These are phyloP conservation scores for Chaetomiaceae sp. DNA, from an alignment of 2,329 filamentous ascomycete species.

Conservation along the genomic window DNA sequence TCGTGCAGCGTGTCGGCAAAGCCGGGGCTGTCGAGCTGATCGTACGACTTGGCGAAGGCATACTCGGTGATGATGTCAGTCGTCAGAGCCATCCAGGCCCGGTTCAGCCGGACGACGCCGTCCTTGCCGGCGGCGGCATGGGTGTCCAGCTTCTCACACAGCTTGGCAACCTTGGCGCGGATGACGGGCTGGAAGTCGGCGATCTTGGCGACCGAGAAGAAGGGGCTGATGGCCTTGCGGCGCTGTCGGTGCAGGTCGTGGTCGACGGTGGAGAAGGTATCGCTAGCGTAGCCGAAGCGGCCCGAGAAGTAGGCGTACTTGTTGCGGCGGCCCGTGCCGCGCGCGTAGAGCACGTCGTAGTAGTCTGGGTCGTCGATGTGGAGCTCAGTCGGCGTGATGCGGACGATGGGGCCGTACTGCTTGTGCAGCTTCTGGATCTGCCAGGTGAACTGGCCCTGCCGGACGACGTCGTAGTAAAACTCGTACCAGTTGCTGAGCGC, in stretches of 20 bases:
- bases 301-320: conserved; percentile 1
- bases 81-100: conserved; percentile 19
- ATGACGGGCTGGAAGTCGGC: not conserved
- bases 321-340: not conserved
- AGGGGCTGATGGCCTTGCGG: conserved; percentile 3
- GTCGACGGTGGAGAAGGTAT: not conserved
- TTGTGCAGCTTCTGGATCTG: conserved; percentile 28
- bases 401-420: conserved; percentile 22
- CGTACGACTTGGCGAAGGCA: conserved; percentile 31
- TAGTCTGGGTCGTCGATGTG: conserved; percentile 15
- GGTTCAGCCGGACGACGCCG: conserved; percentile 16
- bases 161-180: not conserved
- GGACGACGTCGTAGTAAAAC: conserved; percentile 26
- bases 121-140: not conserved
- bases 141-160: not conserved
- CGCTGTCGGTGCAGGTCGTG: conserved; percentile 8
- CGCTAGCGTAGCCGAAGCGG: not conserved
- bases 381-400: conserved; percentile 18
- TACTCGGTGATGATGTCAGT: conserved; percentile 34
- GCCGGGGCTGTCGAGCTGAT: conserved; percentile 28
- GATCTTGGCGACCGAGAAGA: conserved; percentile 21
- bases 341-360: conserved; percentile 14
- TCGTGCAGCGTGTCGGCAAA: conserved; percentile 15
- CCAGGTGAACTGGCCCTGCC: conserved; percentile 20
- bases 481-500: conserved; percentile 27